Evolutionary conservation across 202 grass and related monocot genomes (phyloP).

Genomic region (Brachypodium distachyon): DNA sequence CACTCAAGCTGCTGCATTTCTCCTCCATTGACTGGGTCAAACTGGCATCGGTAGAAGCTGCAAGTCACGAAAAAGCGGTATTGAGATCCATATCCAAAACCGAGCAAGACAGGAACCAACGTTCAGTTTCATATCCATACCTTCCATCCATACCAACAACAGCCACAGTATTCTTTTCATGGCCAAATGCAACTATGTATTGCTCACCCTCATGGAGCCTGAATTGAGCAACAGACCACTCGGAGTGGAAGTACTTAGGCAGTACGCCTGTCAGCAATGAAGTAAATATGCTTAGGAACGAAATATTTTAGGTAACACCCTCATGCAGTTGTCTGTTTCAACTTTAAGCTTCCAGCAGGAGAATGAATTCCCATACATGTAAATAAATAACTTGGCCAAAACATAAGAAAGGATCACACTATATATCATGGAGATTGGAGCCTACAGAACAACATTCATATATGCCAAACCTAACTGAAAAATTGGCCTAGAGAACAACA

Average conservation of each 20-base stretch:
- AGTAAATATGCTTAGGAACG: background rate
- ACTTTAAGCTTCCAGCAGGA: background rate
- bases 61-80: background rate
- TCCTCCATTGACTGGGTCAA: slow-evolving; percentile 59
- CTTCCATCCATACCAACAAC: slow-evolving; percentile 97
- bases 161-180: slow-evolving; percentile 82
- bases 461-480: background rate
- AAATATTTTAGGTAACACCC: too few species aligned
- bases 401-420: too few species aligned
- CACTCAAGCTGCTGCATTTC: slow-evolving; percentile 92
- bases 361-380: background rate
- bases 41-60: slow-evolving; percentile 95
- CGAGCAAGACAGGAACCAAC: background rate
- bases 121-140: background rate
- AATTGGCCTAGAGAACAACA: too few species aligned
- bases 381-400: background rate
- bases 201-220: slow-evolving; percentile 77
- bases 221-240: slow-evolving; percentile 98
- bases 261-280: slow-evolving; percentile 49
- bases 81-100: background rate
- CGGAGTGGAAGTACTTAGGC: slow-evolving; percentile 96
- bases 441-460: background rate
- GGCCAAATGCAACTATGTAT: slow-evolving; percentile 91
- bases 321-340: background rate
- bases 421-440: background rate